Base-by-base conservation (phyloP, 805 yeast species). In the Wickerhamomyces hampshirensis region DNA sequence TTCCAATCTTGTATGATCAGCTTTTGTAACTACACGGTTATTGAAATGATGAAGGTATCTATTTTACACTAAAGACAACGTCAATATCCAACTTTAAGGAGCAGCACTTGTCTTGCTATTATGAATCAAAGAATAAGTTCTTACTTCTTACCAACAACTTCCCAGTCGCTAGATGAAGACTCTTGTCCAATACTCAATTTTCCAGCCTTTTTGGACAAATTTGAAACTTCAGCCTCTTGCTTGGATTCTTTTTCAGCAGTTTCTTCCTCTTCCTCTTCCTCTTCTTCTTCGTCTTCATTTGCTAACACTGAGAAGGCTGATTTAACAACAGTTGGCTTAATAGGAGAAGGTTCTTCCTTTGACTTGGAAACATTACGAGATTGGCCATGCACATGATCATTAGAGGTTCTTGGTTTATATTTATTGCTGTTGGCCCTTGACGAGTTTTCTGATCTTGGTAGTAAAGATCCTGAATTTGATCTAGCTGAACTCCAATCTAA, bases 241-340 rank as follows among this genome's bases (percentile, higher is more conserved):
- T 21, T 21, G 7, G 24, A 11, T 7, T 11, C 7, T 21, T 21
- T 21, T 21, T 34, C 30, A 29, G 44, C 40, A n/a, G 43, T 45
- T 18, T 40, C 51, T 29, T 45, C 43, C 23, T 36, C 37, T 6
- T 33, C 32, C 15, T 44, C 45, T 14, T 46, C 51, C 21, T 67
- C 72, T 2, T 69, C 76, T 3, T 69, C 76, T 4, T 75, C 80
- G 35, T 68, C 78, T 23, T 75, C 78, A 36, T 53, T 56, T 34
- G 71, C 63, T 53, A 77, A 60, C 17, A 76, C 77, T 33, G 69
- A 62, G 50, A 66, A 77, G 3, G 70, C 59, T 26, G 79, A 71
- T 49, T 64, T 68, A 55, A 60, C 68, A 35, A 53, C 53, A 42
- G 49, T 58, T 38, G 61, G 57, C 43, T 55, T 54, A 26, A 42